These are phyloP conservation scores for Garcia nutans DNA, from an alignment of 345 rosid species.

Conservation along the genomic window DNA sequence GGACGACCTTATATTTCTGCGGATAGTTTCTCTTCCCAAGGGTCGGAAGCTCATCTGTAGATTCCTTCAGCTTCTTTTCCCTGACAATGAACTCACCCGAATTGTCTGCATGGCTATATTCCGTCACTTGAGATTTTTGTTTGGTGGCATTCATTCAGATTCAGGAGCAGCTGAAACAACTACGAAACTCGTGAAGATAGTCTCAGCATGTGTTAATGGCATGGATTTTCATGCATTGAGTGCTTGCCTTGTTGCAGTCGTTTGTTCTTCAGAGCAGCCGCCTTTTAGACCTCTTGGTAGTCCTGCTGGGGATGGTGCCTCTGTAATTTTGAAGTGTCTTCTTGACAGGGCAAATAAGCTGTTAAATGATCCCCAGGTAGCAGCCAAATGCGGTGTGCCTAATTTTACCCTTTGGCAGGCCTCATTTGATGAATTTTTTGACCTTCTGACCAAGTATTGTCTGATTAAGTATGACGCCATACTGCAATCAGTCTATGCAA, in stretches of 20 bases:
- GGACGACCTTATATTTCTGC: slow-evolving; percentile 77
- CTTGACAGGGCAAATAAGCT: slow-evolving; percentile 87
- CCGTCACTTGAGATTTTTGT: slow-evolving; percentile 86
- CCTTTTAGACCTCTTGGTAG: slow-evolving; percentile 94
- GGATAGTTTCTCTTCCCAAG: slow-evolving; percentile 77
- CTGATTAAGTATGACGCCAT: slow-evolving; percentile 81
- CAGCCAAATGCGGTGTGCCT: slow-evolving; percentile 45
- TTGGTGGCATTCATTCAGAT: slow-evolving; percentile 77
- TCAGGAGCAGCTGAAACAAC: slow-evolving; percentile 61
- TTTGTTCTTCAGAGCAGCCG: slow-evolving; percentile 96
- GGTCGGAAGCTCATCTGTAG: slow-evolving; percentile 68
- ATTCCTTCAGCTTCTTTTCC: slow-evolving; percentile 74
- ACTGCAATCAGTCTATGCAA: slow-evolving; percentile 50
- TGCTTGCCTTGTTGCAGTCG: slow-evolving; percentile 95
- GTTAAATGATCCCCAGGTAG: slow-evolving; percentile 39
- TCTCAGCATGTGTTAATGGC: slow-evolving; percentile 57
- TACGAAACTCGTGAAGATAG: slow-evolving; percentile 55
- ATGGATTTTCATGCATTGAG: slow-evolving; percentile 92
- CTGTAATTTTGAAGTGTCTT: slow-evolving; percentile 64
- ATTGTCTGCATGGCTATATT: slow-evolving; percentile 89
- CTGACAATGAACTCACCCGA: slow-evolving; percentile 81
- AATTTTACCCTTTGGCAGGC: slow-evolving; percentile 89
- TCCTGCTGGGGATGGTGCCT: slow-evolving; percentile 86
- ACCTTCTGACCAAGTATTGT: slow-evolving; percentile 87
- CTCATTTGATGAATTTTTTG: slow-evolving; percentile 85